These are phyloP conservation scores for Takakia lepidozioides DNA, from an alignment of 225 moss, liverwort and hornwort genomes.

Conservation along the genomic window DNA sequence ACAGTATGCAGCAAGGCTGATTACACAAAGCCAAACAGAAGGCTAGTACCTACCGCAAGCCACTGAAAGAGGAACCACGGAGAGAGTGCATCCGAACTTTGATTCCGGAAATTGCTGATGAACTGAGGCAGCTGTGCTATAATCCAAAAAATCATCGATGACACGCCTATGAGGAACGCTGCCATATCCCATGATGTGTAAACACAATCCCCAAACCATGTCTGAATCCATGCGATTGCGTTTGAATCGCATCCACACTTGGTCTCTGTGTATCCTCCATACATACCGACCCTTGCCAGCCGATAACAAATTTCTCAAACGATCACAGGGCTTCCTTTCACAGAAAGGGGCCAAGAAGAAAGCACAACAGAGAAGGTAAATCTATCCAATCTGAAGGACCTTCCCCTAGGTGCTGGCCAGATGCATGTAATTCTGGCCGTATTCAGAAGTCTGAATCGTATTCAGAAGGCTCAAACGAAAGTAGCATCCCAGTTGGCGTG, in stretches of 20 bases:
- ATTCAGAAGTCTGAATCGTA: too few species aligned
- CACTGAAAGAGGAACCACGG: slow-evolving; percentile 95
- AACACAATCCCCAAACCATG: slow-evolving; percentile 81
- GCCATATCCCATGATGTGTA: slow-evolving; percentile 71
- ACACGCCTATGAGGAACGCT: slow-evolving; percentile 72
- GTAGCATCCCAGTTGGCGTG: too few species aligned
- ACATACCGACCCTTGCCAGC: slow-evolving; percentile 36
- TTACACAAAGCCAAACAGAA: too few species aligned
- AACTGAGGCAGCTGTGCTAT: slow-evolving; percentile 86
- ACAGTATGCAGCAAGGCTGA: too few species aligned
- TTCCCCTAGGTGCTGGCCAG: too few species aligned
- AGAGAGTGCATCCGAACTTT: slow-evolving; percentile 81
- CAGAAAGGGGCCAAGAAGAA: too few species aligned
- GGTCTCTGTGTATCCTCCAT: slow-evolving; percentile 21
- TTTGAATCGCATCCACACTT: slow-evolving; percentile 58
- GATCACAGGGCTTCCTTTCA: too few species aligned
- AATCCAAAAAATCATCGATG: slow-evolving; percentile 79
- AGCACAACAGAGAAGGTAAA: too few species aligned
- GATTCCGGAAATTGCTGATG: slow-evolving; percentile 67
- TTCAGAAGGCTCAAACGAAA: too few species aligned
- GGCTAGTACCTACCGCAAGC: slow-evolving; percentile 52
- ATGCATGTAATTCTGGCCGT: too few species aligned
- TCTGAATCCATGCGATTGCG: slow-evolving; percentile 61
- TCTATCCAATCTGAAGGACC: too few species aligned
- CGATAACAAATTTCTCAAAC: too few species aligned